phyloP scores from a whole-genome alignment of 2,329 filamentous ascomycete species.

The Eutypella sp. region DNA sequence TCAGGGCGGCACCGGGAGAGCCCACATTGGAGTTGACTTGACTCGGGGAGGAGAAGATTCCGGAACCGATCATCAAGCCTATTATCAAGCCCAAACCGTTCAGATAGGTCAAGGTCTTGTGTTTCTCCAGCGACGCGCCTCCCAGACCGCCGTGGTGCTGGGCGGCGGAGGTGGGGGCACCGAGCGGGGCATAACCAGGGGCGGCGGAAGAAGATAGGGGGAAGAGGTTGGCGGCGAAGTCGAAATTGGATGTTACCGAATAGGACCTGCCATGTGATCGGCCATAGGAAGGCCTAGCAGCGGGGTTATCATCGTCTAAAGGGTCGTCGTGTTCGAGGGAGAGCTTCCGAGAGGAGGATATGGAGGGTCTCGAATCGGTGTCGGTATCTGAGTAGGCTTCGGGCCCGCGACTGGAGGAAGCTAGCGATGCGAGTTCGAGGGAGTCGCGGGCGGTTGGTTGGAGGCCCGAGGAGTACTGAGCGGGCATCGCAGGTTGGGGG shows the following conservation, averaged over 20 bases:
- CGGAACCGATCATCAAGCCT: conserved; percentile 90
- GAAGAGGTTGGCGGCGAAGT: conserved; percentile 90
- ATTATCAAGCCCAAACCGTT: conserved; percentile 90
- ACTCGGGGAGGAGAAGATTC: conserved; percentile 91
- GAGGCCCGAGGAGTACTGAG: conserved; percentile 38
- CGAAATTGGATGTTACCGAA: conserved; percentile 88
- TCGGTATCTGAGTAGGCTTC: conserved; percentile 60
- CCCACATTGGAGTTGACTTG: conserved; percentile 90
- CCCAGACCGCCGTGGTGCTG: conserved; percentile 49
- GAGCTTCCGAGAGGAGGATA: conserved; percentile 85
- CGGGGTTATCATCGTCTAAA: conserved; percentile 57
- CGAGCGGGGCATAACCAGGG: conserved; percentile 75
- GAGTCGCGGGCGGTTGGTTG: conserved; percentile 69
- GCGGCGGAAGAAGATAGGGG: conserved; percentile 78
- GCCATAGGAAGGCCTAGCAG: conserved; percentile 35
- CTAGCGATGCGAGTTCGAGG: conserved; percentile 90
- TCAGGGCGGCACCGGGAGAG: conserved; percentile 80
- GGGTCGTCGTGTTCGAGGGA: conserved; percentile 87
- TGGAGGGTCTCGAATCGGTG: conserved; percentile 74
- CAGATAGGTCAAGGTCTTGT: conserved; percentile 91
- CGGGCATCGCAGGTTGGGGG: conserved; percentile 29
- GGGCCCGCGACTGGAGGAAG: conserved; percentile 68
- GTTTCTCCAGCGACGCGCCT: conserved; percentile 83
- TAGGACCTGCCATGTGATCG: conserved; percentile 62
- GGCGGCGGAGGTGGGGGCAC: conserved; percentile 60